phyloP scores from a whole-genome alignment of 2,329 filamentous ascomycete genomes.

The Ambrosiella cleistominuta region DNA sequence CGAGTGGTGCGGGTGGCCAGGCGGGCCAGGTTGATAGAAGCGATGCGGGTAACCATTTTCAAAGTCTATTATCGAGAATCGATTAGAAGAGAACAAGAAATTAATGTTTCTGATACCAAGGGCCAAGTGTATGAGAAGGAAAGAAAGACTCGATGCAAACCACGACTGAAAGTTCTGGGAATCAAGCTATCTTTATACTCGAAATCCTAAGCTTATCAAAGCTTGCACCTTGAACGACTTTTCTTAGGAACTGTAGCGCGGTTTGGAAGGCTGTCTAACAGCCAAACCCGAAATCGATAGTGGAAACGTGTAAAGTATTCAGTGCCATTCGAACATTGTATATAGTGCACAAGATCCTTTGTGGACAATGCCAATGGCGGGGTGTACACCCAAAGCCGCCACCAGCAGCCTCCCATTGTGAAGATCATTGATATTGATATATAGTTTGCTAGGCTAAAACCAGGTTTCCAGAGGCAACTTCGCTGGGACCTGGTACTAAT shows the following conservation, averaged over 20 bases:
- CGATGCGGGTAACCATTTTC: conserved; percentile 19
- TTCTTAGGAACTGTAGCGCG: neutral
- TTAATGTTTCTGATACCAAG: neutral
- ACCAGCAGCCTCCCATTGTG: neutral
- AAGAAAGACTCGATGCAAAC: neutral
- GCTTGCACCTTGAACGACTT: neutral
- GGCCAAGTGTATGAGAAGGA: neutral
- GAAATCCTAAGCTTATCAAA: neutral
- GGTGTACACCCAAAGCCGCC: neutral
- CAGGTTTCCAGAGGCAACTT: conserved; percentile 4
- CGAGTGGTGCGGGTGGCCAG: conserved; percentile 17
- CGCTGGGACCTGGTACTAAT: conserved; percentile 1
- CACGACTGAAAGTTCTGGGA: neutral
- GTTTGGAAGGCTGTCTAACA: neutral
- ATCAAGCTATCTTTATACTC: conserved; percentile 7
- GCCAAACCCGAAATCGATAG: neutral
- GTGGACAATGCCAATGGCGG: neutral
- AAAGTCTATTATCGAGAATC: neutral
- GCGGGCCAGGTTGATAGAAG: conserved; percentile 17
- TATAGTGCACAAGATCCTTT: neutral
- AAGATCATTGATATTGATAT: neutral
- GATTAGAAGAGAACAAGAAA: neutral
- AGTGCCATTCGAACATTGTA: too few relatives aligned
- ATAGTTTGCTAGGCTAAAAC: conserved; percentile 1
- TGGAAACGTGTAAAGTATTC: conserved; percentile 10